phyloP scores from a whole-genome alignment of 768 basidiomycete genomes.

The Calvatia gigantea region DNA sequence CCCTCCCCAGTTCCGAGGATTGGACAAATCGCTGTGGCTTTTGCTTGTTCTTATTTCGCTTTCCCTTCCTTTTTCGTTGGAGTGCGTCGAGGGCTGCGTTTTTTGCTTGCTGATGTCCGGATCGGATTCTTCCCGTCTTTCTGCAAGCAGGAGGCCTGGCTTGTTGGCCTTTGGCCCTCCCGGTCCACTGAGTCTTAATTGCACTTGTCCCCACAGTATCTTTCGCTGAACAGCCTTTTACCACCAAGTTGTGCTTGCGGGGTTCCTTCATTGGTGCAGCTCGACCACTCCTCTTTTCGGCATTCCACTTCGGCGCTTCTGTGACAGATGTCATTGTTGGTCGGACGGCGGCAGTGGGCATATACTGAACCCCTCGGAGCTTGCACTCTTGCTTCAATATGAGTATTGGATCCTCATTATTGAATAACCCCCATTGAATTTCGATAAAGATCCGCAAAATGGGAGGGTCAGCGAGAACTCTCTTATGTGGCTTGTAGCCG shows the following conservation, averaged over 20 bases:
- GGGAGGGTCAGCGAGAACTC: background rate
- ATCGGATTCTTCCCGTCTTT: no score
- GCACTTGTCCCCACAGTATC: background rate
- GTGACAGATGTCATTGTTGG: background rate
- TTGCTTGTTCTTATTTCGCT: no score
- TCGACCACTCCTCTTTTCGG: background rate
- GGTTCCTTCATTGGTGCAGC: background rate
- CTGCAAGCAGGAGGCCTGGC: no score
- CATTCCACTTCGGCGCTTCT: background rate
- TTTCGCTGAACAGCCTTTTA: no score
- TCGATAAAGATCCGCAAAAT: conserved; percentile 14
- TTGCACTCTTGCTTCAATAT: background rate
- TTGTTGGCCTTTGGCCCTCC: no score
- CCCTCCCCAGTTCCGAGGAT: no score
- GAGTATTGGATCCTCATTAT: background rate
- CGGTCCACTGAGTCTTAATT: background rate
- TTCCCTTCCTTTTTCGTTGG: no score
- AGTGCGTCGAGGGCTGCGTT: no score
- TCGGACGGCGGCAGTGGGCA: background rate
- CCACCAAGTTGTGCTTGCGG: background rate
- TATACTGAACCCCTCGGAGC: background rate
- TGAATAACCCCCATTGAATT: conserved; percentile 21
- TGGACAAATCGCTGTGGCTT: no score
- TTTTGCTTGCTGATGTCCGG: no score
- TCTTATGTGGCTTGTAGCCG: background rate